Evolutionary conservation across 1,284 basidiomycete species (phyloP).

Genomic region (Macrocystidia cucumis): DNA sequence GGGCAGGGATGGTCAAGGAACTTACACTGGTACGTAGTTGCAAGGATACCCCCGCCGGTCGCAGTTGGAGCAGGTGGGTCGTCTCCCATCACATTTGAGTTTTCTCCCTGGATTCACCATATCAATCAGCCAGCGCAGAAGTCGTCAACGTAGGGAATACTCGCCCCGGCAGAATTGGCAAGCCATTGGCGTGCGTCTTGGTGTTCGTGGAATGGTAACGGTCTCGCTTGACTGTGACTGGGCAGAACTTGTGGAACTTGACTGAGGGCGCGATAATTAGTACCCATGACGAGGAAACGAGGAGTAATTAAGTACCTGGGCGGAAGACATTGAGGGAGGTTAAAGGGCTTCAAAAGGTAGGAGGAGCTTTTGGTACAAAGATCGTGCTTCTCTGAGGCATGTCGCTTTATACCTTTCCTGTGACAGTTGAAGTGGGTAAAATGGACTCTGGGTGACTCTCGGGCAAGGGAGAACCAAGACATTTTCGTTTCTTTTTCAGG

Average conservation of each 20-base stretch:
- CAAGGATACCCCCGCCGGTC: slow-evolving; percentile 40
- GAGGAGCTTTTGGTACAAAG: too few relatives aligned
- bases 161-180: slow-evolving; percentile 52
- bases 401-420: too few relatives aligned
- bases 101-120: slow-evolving; percentile 44
- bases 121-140: too few relatives aligned
- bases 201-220: slow-evolving; percentile 29
- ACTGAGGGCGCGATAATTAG: not conserved
- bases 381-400: too few relatives aligned
- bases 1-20: too few relatives aligned
- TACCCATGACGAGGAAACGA: not conserved
- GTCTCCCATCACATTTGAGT: slow-evolving; percentile 49
- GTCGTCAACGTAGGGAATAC: too few relatives aligned
- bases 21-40: slow-evolving; percentile 47
- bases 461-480: too few relatives aligned
- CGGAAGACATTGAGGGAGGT: slow-evolving; percentile 1
- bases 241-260: not conserved
- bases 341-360: not conserved
- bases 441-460: too few relatives aligned
- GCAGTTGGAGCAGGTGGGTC: slow-evolving; percentile 48
- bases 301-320: not conserved
- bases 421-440: too few relatives aligned
- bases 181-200: slow-evolving; percentile 47
- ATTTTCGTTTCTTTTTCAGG: too few relatives aligned
- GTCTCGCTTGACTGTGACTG: not conserved